Conservation (phyloP, 805 yeast species). For the Hermanozyma aechmeae region DNA sequence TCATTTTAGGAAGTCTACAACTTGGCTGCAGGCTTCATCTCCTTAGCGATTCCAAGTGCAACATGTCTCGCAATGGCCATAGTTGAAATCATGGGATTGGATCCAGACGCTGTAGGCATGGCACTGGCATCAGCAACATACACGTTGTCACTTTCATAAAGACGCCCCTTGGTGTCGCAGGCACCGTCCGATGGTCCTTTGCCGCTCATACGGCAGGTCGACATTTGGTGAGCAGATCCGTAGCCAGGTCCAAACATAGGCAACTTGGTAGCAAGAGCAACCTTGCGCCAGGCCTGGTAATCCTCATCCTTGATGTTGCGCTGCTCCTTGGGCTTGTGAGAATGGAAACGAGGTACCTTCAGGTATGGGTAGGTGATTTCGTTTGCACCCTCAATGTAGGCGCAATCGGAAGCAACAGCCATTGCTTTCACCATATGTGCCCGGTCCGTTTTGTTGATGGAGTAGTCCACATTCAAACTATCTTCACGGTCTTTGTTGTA, state of each 20-base stretch:
- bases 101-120: constrained; percentile 46
- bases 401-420: constrained; percentile 32
- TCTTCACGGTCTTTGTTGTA: constrained; percentile 24
- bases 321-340: constrained; percentile 23
- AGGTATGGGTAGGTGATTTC: constrained; percentile 29
- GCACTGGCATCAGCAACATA: constrained; percentile 42
- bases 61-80: constrained; percentile 39
- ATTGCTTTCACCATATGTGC: constrained; percentile 28
- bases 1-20: too few relatives aligned
- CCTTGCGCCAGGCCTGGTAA: constrained; percentile 28
- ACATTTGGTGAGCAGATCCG: constrained; percentile 50
- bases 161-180: constrained; percentile 32
- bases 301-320: constrained; percentile 35
- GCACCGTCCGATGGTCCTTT: constrained; percentile 36
- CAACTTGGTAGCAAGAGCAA: constrained; percentile 17
- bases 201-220: constrained; percentile 42
- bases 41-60: constrained; percentile 26
- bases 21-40: constrained; percentile 17
- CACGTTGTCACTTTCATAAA: constrained; percentile 39
- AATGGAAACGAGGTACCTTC: constrained; percentile 27
- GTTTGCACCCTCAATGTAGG: constrained; percentile 40
- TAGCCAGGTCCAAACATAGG: constrained; percentile 18
- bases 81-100: constrained; percentile 43
- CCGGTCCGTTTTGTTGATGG: constrained; percentile 31
- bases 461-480: constrained; percentile 27